Conservation (phyloP, 2,329 filamentous ascomycete genomes). For the Chlorencoelia australis region DNA sequence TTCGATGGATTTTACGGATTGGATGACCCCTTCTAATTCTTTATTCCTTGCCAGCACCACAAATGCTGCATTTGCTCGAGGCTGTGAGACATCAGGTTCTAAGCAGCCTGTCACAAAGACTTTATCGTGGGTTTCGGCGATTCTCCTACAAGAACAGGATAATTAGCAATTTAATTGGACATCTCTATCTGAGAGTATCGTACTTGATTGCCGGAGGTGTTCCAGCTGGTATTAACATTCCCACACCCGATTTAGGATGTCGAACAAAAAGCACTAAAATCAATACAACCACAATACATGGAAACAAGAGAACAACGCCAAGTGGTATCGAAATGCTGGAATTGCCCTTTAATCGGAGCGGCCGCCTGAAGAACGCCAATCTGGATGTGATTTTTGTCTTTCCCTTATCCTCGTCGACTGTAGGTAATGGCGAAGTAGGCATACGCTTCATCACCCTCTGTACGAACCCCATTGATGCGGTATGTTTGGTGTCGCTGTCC, state of each 20-base stretch:
- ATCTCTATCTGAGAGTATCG: slow-evolving; percentile 6
- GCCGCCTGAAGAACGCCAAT: slow-evolving; percentile 74
- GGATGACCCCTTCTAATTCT: slow-evolving; percentile 89
- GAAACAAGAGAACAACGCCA: slow-evolving; percentile 86
- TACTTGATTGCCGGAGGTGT: slow-evolving; percentile 85
- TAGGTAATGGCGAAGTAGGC: slow-evolving; percentile 35
- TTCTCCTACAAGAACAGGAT: slow-evolving; percentile 53
- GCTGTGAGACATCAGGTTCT: slow-evolving; percentile 65
- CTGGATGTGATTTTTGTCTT: slow-evolving; percentile 33
- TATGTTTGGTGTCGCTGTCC: too few relatives aligned
- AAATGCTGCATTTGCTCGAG: slow-evolving; percentile 87
- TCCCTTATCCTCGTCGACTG: slow-evolving; percentile 35
- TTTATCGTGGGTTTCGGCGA: slow-evolving; percentile 94
- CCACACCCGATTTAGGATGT: slow-evolving; percentile 73
- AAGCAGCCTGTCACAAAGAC: slow-evolving; percentile 89
- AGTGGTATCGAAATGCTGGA: slow-evolving; percentile 87
- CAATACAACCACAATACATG: slow-evolving; percentile 79
- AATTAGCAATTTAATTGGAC: background rate
- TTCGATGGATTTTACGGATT: slow-evolving; percentile 96
- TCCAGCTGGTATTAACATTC: slow-evolving; percentile 79
- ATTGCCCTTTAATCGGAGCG: slow-evolving; percentile 82
- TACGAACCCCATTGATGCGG: slow-evolving; percentile 38
- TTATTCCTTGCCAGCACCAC: slow-evolving; percentile 94
- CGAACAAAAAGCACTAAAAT: slow-evolving; percentile 83
- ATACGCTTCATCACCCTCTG: slow-evolving; percentile 42